A percentile compares a stretch with the other conserved stretches of the same genome.
These are phyloP conservation scores for Gymnopilus junonius DNA, from an alignment of 768 basidiomycete genomes.

Conservation along the genomic window DNA sequence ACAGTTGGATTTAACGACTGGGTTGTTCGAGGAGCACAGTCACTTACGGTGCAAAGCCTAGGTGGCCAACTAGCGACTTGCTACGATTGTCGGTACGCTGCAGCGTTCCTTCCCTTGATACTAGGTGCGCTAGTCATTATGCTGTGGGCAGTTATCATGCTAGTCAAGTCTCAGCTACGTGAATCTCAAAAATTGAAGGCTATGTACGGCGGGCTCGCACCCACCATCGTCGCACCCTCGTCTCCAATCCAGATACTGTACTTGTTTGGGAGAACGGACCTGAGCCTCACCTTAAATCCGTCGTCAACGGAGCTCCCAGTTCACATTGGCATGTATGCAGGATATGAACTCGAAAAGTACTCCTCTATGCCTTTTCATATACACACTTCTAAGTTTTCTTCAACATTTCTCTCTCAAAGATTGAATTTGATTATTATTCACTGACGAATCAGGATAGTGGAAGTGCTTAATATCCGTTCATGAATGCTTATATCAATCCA, in stretches of 20 bases:
- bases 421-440: too few relatives aligned
- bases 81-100: slow-evolving; percentile 15
- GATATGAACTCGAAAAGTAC: slow-evolving; percentile 1
- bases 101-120: slow-evolving; percentile 21
- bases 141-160: neutral
- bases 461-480: too few relatives aligned
- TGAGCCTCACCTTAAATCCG: slow-evolving; percentile 2
- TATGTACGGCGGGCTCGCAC: slow-evolving; percentile 4
- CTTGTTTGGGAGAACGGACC: slow-evolving; percentile 3
- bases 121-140: slow-evolving; percentile 14
- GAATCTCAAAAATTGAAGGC: neutral
- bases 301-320: slow-evolving; percentile 1
- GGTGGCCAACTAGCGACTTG: slow-evolving; percentile 19
- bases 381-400: too few relatives aligned
- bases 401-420: too few relatives aligned
- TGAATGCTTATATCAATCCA: too few relatives aligned
- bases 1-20: slow-evolving; percentile 21
- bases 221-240: neutral
- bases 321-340: neutral
- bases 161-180: neutral
- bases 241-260: neutral
- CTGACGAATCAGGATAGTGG: too few relatives aligned
- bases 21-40: slow-evolving; percentile 13
- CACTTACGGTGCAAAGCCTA: slow-evolving; percentile 17
- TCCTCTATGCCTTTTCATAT: neutral